A percentile compares a stretch with the other conserved stretches of the same genome.
Evolutionary conservation across 2,329 filamentous ascomycete species (phyloP).

Genomic region (Aureobasidium namibiae): DNA sequence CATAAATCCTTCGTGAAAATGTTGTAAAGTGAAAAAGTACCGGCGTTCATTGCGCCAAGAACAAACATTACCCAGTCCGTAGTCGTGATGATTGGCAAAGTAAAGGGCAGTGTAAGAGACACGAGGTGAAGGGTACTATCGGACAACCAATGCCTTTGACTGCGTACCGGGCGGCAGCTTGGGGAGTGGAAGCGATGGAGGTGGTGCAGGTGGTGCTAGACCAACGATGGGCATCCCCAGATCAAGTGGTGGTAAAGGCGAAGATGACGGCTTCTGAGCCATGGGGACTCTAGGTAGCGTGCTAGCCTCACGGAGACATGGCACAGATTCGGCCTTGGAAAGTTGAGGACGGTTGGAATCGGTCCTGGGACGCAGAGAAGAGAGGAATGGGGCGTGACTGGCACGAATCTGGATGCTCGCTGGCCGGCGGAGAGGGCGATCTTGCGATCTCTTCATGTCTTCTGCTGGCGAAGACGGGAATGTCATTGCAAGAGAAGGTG

Average conservation of each 20-base stretch:
- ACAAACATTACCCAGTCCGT: slow-evolving; percentile 1
- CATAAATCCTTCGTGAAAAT: neutral
- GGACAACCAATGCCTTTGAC: neutral
- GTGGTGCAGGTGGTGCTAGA: slow-evolving; percentile 38
- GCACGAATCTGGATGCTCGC: slow-evolving; percentile 37
- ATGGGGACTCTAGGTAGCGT: neutral
- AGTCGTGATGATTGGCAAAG: neutral
- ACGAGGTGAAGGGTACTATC: neutral
- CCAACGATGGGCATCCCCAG: slow-evolving; percentile 31
- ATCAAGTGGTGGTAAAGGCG: slow-evolving; percentile 18
- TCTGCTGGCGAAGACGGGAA: neutral
- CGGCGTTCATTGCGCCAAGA: neutral
- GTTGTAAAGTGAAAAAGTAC: neutral
- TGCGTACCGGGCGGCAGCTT: slow-evolving; percentile 22
- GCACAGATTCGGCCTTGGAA: slow-evolving; percentile 4
- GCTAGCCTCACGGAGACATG: neutral
- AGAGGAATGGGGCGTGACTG: slow-evolving; percentile 35
- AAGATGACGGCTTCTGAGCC: slow-evolving; percentile 1
- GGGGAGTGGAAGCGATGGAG: slow-evolving; percentile 39
- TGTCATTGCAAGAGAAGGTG: neutral
- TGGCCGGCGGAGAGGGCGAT: slow-evolving; percentile 29
- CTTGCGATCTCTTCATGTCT: neutral
- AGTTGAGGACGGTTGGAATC: slow-evolving; percentile 14
- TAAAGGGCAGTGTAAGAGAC: neutral
- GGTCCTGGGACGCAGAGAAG: slow-evolving; percentile 25